These are phyloP conservation scores for Centaurea solstitialis DNA, from an alignment of 129 eudicot species.

Conservation along the genomic window DNA sequence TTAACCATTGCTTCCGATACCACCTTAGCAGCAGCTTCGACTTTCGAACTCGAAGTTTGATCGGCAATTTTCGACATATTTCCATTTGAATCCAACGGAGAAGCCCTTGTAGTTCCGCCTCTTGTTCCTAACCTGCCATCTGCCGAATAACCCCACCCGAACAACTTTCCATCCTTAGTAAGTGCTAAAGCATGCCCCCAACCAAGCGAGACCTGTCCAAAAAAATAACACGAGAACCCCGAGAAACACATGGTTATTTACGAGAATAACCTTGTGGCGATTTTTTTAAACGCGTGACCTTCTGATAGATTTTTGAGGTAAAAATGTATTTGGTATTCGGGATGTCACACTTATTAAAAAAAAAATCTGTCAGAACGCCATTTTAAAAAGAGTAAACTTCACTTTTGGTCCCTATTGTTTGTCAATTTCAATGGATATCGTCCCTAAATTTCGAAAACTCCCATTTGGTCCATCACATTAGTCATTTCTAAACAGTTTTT, in stretches of 20 bases:
- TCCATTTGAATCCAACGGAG: conserved; percentile 61
- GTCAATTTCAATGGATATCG: too few species aligned
- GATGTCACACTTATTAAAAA: background rate
- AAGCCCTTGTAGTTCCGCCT: conserved; percentile 40
- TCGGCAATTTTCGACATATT: background rate
- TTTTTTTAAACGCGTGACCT: background rate
- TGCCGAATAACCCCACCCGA: conserved; percentile 96
- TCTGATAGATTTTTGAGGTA: background rate
- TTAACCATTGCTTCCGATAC: conserved; percentile 81
- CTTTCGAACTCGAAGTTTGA: conserved; percentile 28
- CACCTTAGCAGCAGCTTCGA: conserved; percentile 67
- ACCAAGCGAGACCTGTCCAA: conserved; percentile 78
- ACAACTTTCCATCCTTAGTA: conserved; percentile 75
- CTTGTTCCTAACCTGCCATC: conserved; percentile 91
- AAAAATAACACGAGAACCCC: background rate
- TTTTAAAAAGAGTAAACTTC: too few species aligned
- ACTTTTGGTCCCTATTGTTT: too few species aligned
- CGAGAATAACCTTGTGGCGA: background rate
- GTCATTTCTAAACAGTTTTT: too few species aligned
- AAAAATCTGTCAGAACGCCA: background rate
- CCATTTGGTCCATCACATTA: too few species aligned
- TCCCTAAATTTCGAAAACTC: too few species aligned
- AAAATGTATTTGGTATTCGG: background rate
- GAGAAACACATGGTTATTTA: background rate
- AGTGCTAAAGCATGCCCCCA: conserved; percentile 99